Evolutionary conservation across 1,284 basidiomycete species (phyloP), one percentile per base, ranked within the genome.

Genomic region (Polyporus tsugae): DNA sequence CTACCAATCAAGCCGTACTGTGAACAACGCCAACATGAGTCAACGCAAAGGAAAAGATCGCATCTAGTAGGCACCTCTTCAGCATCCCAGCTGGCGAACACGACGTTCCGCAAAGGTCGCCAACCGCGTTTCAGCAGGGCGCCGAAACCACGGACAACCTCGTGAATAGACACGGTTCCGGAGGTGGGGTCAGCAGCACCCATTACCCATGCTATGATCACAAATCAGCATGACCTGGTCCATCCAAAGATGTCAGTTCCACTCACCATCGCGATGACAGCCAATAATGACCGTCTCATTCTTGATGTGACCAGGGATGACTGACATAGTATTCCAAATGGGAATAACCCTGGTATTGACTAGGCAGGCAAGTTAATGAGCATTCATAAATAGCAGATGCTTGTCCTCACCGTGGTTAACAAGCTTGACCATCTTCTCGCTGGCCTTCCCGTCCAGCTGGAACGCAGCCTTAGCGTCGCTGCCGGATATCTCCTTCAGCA

Each of bases 71-170:
- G 55, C 58, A 91, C 89, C 85, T 96, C 97, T 82, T 98, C 96
- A 0, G 90, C 97, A 79, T 97, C 95, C 96, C 95, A 98, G 71
- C 90, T 93, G 4, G 94, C 95, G 63, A 98, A 85, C n/a, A 97
- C 81, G 74, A 97, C 89, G 19, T 94, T 97, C 66, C 96, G 85
- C 49, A 96, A 81, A 4, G 97, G 97, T 75, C 90, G 93, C 97
- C 97, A 99, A 35, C 95, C 96, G 17, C 82, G 83, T 72, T 82
- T 83, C 29, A 94, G 77, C 1, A 98, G 83, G 10, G 83, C 81
- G 39, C 95, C 95, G 67, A 96, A 87, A n/a, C 94, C 95, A 42
- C 90, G 88, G 68, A 97, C 85, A 35, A 96, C 84, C 78, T 98
- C 96, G 74, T 92, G 88, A 19, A 97, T 82, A n/a, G 93, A 89